phyloP scores from a whole-genome alignment of 2,329 filamentous ascomycete species.

The Herpotrichia juniperi region DNA sequence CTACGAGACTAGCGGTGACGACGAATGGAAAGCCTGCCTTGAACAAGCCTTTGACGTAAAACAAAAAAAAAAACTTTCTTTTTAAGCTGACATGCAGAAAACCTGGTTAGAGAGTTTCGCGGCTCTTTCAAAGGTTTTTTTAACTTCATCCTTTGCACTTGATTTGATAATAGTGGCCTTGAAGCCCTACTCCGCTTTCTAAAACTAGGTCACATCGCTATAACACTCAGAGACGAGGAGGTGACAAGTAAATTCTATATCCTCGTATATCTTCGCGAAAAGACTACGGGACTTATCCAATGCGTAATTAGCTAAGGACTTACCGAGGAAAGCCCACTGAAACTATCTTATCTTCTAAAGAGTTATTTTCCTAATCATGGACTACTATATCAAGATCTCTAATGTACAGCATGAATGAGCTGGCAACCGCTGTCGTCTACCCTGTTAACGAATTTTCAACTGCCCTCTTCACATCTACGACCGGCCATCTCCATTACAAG shows the following conservation, averaged over 20 bases:
- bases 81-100: conserved; percentile 12
- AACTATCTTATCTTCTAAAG: conserved; percentile 43
- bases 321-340: conserved; percentile 16
- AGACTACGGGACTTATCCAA: conserved; percentile 21
- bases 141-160: conserved; percentile 17
- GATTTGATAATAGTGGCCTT: conserved; percentile 15
- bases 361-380: conserved; percentile 27
- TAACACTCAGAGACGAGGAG: conserved; percentile 22
- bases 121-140: conserved; percentile 19
- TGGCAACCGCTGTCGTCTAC: conserved; percentile 27
- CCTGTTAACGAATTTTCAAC: conserved; percentile 33
- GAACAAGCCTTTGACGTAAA: conserved; percentile 11
- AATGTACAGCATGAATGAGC: conserved; percentile 25
- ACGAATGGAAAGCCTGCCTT: conserved; percentile 16
- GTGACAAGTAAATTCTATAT: conserved; percentile 20
- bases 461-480: conserved; percentile 24
- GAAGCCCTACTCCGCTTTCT: conserved; percentile 22
- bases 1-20: conserved; percentile 14
- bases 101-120: conserved; percentile 15
- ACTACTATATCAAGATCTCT: conserved; percentile 41
- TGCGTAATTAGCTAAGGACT: conserved; percentile 19
- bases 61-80: conserved; percentile 18
- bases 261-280: conserved; percentile 20
- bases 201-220: conserved; percentile 17
- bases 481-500: conserved; percentile 24